Conservation (phyloP, 169 alveolate genomes). For the Babesia sp. region DNA sequence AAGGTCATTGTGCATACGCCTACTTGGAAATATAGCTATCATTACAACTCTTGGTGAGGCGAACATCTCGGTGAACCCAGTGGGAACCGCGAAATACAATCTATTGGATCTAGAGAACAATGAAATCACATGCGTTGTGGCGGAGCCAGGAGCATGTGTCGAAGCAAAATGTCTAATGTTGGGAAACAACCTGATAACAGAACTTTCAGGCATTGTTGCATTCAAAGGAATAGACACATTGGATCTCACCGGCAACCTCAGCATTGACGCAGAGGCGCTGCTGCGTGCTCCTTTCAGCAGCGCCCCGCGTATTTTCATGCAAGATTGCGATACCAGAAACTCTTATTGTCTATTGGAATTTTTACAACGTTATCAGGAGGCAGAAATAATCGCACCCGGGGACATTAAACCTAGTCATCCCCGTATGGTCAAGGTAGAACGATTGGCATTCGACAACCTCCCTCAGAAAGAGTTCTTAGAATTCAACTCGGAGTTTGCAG, state of each 20-base stretch:
- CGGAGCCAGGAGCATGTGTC: slow-evolving; percentile 8
- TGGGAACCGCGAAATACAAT: not conserved
- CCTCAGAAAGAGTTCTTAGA: slow-evolving; percentile 36
- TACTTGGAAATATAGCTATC: not conserved
- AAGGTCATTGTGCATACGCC: slow-evolving; percentile 4
- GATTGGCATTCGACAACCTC: slow-evolving; percentile 21
- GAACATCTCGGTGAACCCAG: not conserved
- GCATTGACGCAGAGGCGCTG: slow-evolving; percentile 6
- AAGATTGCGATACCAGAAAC: slow-evolving; percentile 10
- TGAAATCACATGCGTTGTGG: slow-evolving; percentile 5
- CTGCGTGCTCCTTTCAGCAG: not conserved
- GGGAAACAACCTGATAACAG: slow-evolving; percentile 2
- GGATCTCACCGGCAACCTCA: slow-evolving; percentile 29
- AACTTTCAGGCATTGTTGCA: slow-evolving; percentile 1
- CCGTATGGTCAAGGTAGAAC: slow-evolving; percentile 20
- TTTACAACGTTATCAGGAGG: slow-evolving; percentile 16
- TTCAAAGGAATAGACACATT: slow-evolving; percentile 13
- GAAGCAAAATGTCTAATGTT: slow-evolving; percentile 11
- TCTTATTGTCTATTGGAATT: not conserved
- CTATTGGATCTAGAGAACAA: slow-evolving; percentile 26
- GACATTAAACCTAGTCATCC: slow-evolving; percentile 11
- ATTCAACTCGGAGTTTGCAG: slow-evolving; percentile 51
- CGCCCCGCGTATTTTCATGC: slow-evolving; percentile 28
- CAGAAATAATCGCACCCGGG: slow-evolving; percentile 27
- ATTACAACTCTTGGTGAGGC: slow-evolving; percentile 4